phyloP scores from a whole-genome alignment of 495 filamentous ascomycete species.

The Neurospora sp. region DNA sequence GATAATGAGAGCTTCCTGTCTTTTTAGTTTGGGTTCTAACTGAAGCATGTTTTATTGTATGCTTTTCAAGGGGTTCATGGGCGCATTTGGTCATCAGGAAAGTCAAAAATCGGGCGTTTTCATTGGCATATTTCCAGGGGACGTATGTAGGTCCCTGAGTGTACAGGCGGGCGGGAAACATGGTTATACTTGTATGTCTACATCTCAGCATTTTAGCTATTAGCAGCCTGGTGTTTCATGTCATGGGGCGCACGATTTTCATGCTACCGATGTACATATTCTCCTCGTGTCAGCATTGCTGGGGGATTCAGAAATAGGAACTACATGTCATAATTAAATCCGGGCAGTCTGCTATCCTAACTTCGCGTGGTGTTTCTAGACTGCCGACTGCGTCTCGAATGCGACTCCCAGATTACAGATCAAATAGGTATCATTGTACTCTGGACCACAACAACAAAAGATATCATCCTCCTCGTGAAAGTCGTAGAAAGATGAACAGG shows the following conservation, averaged over 20 bases:
- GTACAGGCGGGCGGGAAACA: neutral
- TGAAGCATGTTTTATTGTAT: neutral
- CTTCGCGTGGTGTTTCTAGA: neutral
- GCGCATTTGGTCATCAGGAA: slow-evolving; percentile 2
- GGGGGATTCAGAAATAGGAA: neutral
- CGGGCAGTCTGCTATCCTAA: neutral
- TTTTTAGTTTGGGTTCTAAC: neutral
- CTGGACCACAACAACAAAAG: neutral
- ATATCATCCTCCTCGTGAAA: neutral
- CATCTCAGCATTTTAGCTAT: neutral
- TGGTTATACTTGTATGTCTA: neutral
- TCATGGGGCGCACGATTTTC: neutral
- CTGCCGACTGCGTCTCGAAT: too few relatives aligned
- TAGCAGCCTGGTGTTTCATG: neutral
- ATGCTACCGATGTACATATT: neutral
- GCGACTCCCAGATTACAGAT: neutral
- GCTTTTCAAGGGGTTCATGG: neutral
- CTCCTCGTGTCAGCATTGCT: neutral
- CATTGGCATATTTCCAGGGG: neutral
- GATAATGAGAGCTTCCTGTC: slow-evolving; percentile 8
- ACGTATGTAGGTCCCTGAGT: neutral
- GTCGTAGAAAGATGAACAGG: neutral
- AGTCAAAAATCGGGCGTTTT: neutral
- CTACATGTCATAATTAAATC: neutral
- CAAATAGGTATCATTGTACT: neutral